Evolutionary conservation across 441 rosid genomes (phyloP).

Genomic region (Aquilaria agallochum): DNA sequence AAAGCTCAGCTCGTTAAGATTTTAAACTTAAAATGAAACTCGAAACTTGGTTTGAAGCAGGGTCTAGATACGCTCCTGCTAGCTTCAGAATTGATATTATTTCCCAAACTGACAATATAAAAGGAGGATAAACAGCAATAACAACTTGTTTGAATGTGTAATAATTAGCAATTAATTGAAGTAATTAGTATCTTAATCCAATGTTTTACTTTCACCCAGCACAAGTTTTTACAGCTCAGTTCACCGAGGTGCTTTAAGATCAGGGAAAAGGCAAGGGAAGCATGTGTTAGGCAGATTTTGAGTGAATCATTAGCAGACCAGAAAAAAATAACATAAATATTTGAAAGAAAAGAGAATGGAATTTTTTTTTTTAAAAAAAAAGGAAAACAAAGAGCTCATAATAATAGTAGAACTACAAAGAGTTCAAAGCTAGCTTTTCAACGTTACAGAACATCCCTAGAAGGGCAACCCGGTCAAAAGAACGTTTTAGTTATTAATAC

Average conservation of each 20-base stretch:
- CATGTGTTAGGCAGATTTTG: background rate
- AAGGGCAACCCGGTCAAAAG: slow-evolving; percentile 38
- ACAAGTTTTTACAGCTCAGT: slow-evolving; percentile 4
- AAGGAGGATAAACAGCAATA: too few species aligned
- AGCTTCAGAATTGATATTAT: too few species aligned
- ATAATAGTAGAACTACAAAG: background rate
- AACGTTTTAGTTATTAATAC: slow-evolving; percentile 28
- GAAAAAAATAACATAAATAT: background rate
- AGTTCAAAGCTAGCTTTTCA: slow-evolving; percentile 28
- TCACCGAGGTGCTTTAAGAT: background rate
- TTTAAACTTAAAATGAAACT: too few species aligned
- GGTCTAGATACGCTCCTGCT: too few species aligned
- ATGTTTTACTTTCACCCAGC: slow-evolving; percentile 23
- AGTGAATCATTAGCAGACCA: slow-evolving; percentile 11
- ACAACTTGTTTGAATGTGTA: too few species aligned
- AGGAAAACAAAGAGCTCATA: background rate
- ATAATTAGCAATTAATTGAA: too few species aligned
- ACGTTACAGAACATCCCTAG: slow-evolving; percentile 28
- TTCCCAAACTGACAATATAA: too few species aligned
- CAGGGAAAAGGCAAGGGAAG: background rate
- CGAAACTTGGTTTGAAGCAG: too few species aligned
- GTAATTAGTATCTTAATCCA: too few species aligned
- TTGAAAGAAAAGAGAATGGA: too few species aligned
- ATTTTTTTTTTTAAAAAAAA: too few species aligned
- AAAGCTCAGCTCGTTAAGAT: too few species aligned